Evolutionary conservation across 2,329 filamentous ascomycete species (phyloP).

Genomic region (Penicillium frequentans): DNA sequence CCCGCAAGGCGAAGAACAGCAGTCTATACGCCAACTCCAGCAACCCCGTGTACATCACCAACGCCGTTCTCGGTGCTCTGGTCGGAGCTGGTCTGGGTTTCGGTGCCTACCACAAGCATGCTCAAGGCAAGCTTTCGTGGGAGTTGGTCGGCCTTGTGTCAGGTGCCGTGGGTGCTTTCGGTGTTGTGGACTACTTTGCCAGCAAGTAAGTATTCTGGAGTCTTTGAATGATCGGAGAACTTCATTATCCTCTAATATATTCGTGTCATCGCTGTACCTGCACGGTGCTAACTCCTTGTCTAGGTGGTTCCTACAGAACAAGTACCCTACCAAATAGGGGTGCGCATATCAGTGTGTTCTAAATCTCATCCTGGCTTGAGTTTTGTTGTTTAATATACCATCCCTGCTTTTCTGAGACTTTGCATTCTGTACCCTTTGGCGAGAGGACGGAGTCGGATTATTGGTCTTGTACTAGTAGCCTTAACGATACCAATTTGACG

Average conservation of each 20-base stretch:
- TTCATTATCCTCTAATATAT: background rate
- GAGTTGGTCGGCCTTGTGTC: constrained; percentile 44
- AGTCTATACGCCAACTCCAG: constrained; percentile 41
- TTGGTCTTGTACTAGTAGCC: constrained; percentile 11
- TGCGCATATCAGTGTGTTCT: background rate
- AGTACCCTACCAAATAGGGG: constrained; percentile 49
- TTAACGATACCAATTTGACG: constrained; percentile 2
- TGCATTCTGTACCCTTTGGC: constrained; percentile 15
- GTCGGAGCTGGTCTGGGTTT: constrained; percentile 46
- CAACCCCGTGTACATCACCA: constrained; percentile 50
- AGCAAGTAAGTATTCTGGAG: constrained; percentile 45
- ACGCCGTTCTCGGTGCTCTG: constrained; percentile 44
- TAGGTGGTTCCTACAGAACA: constrained; percentile 54
- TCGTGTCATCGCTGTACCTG: background rate
- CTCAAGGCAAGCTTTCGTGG: constrained; percentile 47
- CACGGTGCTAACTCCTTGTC: constrained; percentile 9
- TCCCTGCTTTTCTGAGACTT: constrained; percentile 23
- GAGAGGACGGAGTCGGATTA: constrained; percentile 14
- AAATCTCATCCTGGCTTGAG: background rate
- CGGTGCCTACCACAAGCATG: constrained; percentile 50
- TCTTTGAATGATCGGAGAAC: background rate
- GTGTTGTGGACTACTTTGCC: constrained; percentile 48
- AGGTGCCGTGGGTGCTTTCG: constrained; percentile 46
- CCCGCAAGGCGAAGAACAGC: constrained; percentile 34
- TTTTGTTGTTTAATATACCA: constrained; percentile 25